Percentiles rank a stretch among this genome's conserved stretches.
phyloP scores from a whole-genome alignment of 768 basidiomycete species.

The Lactarius sp. region DNA sequence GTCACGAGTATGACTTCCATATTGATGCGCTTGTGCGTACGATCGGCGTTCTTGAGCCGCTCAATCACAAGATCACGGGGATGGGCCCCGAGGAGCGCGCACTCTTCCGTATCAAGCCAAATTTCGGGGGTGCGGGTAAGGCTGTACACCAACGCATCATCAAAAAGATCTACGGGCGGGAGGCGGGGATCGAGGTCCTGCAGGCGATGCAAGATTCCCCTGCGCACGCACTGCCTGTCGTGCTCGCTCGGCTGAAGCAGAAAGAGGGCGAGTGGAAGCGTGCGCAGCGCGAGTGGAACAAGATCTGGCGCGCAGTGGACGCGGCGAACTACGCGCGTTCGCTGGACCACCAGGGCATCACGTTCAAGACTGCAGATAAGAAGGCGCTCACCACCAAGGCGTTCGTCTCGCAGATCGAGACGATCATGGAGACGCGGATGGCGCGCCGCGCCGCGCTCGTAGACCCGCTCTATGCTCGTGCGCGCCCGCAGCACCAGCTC shows the following conservation, averaged over 20 bases:
- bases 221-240: constrained; percentile 81
- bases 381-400: constrained; percentile 69
- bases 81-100: constrained; percentile 74
- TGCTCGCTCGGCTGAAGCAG: constrained; percentile 82
- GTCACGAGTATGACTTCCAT: constrained; percentile 98
- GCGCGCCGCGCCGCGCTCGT: constrained; percentile 60
- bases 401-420: constrained; percentile 81
- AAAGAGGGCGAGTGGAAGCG: constrained; percentile 99
- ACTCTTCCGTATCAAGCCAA: constrained; percentile 82
- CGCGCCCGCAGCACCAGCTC: constrained; percentile 71
- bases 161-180: constrained; percentile 95
- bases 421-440: constrained; percentile 76
- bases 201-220: constrained; percentile 92
- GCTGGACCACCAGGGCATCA: constrained; percentile 88
- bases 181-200: constrained; percentile 75
- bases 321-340: constrained; percentile 91
- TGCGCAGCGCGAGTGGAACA: constrained; percentile 97
- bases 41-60: constrained; percentile 85
- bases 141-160: constrained; percentile 89
- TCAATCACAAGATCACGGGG: constrained; percentile 79
- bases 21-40: constrained; percentile 93
- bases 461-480: constrained; percentile 51
- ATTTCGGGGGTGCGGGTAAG: constrained; percentile 77
- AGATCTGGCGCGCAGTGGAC: constrained; percentile 96
- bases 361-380: constrained; percentile 89